Evolutionary conservation across 2,329 filamentous ascomycete species (phyloP), one percentile per base, ranked within the genome.

Genomic region (Aspergillus bombycis): DNA sequence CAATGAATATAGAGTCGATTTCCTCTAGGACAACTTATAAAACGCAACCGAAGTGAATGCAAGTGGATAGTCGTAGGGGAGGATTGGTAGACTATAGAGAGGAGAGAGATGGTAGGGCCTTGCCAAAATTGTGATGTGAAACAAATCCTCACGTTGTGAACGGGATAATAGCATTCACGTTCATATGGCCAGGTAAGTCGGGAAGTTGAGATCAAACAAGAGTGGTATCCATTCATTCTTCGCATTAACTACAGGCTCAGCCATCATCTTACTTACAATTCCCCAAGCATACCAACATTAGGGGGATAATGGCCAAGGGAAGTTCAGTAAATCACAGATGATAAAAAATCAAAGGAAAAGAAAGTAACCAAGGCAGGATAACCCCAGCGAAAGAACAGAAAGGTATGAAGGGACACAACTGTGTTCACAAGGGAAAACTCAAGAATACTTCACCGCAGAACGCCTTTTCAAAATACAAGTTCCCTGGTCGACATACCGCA

Each of bases 211-310:
- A 19, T 30, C 26, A 28, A 23, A 38, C 58, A 60, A 55, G 50
- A 57, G 53, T 67, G 65, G 58, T 67, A 66, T 65, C 61, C 60
- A 69, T 73, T 69, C 66, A 73, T 74, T 70, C 70, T 52, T 71
- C 70, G 66, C 69, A 72, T 72, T 71, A 74, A 66, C 63, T 73
- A 73, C 69, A 71, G 60, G 62, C 64, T 68, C 63, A 62, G 64
- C 65, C 64, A 58, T 62, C 60, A 66, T 62, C 58, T 60, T 68
- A 68, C 67, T 63, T 67, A 67, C 67, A 72, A 50, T 61, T 62
- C 60, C 62, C 56, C 52, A 54, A 48, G 48, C 48, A 36, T 41
- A 56, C 36, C 60, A 58, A 36, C 16, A 62, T 62, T 45, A 62
- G 61, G 60, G 56, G 48, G 61, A 58, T 55, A 28, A 57, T 55